Conservation (phyloP, 345 rosid species). For the Laguncularia racemosa region DNA sequence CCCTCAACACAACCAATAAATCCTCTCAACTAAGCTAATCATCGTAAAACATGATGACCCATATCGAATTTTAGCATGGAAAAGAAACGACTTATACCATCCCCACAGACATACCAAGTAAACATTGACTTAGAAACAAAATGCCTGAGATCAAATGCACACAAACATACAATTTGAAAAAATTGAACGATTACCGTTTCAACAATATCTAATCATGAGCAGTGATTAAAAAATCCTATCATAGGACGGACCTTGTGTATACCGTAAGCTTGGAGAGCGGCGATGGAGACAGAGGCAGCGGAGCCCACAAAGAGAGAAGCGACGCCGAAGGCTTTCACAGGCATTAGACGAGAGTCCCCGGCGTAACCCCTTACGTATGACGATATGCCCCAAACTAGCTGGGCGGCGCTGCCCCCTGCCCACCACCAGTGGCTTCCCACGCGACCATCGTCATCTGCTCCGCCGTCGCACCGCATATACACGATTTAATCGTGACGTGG, state of each 20-base stretch:
- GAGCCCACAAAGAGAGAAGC: slow-evolving; percentile 63
- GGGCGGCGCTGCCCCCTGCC: slow-evolving; percentile 32
- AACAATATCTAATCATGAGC: not conserved
- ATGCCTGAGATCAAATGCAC: not conserved
- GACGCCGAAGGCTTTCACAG: slow-evolving; percentile 48
- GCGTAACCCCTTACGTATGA: slow-evolving; percentile 40
- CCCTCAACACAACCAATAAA: no score
- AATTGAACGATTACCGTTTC: no score
- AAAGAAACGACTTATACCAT: no score
- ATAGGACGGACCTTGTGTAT: slow-evolving; percentile 32
- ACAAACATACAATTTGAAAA: no score
- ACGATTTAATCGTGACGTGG: no score
- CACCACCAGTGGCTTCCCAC: slow-evolving; percentile 26
- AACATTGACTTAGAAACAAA: not conserved
- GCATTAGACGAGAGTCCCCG: slow-evolving; percentile 49
- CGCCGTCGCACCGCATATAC: slow-evolving; percentile 5
- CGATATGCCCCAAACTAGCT: slow-evolving; percentile 41
- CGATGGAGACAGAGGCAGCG: slow-evolving; percentile 34
- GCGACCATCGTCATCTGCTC: slow-evolving; percentile 2
- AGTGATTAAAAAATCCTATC: not conserved
- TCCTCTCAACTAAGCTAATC: no score
- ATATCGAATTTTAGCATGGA: no score
- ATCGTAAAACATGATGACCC: no score
- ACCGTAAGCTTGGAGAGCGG: slow-evolving; percentile 42
- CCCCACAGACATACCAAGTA: no score